Evolutionary conservation across 2,329 filamentous ascomycete species (phyloP), one percentile per base, ranked within the genome.

Genomic region (Neodidymelliopsis sp.): DNA sequence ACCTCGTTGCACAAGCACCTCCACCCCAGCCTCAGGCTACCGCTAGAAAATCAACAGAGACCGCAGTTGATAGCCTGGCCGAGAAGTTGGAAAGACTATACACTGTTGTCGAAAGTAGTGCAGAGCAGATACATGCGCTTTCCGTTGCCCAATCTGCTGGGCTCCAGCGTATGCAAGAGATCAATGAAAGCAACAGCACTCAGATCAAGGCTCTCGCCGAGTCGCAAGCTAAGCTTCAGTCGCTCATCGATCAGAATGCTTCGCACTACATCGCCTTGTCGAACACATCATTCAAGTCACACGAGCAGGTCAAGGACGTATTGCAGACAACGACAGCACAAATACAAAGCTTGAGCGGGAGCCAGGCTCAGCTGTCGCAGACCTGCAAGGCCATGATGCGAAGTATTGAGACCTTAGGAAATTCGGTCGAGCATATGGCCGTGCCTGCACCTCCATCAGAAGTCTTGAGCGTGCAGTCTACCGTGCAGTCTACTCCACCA

Each of bases 211-310:
- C 58, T 2, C 63, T 72, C 1, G 60, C 67, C 2, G 66, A 67
- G 25, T 57, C 59, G 8, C 69, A 71, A 43, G 53, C 60, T 5
- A 68, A 63, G 30, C 57, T 72, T 1, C 67, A 71, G 36, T 20
- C 53, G 0, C 56, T 71, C 2, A 59, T 71, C 19, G 63, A 62
- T 25, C 57, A 70, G 37, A 72, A 72, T 15, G 66, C 68, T 6
- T 64, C 66, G 0, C 68, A 72, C 50, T 69, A 71, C 45, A 66
- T 72, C 15, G 68, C 68, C 5, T 60, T 72, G 1, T 65, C 68
- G 0, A 72, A 72, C 52, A 57, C 57, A 1, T 63, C 60, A 1
- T 71, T 70, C 50, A 34, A 56, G 13, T 61, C 61, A 13, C 66
- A 70, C 18, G 65, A 71, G 28, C 55, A 64, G 8, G 63, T 65